These are phyloP conservation scores for Solanum virginianum DNA, from an alignment of 257 asterid species.

Conservation along the genomic window DNA sequence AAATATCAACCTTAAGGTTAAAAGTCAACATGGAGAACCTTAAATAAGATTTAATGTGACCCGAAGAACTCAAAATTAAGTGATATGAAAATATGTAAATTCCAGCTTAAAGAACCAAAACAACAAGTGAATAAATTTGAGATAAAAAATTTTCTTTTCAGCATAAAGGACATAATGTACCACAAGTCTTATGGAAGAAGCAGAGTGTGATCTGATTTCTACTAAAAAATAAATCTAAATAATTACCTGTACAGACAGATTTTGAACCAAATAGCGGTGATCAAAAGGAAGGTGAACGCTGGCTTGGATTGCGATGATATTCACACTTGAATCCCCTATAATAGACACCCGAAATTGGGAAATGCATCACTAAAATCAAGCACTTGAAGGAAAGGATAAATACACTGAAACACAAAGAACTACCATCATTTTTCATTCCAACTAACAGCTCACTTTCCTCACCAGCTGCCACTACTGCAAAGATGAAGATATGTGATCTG, in stretches of 20 bases:
- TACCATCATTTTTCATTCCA: conserved; percentile 90
- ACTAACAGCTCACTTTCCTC: conserved; percentile 85
- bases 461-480: conserved; percentile 63
- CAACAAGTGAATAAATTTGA: background rate
- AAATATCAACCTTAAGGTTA: background rate
- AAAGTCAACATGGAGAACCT: background rate
- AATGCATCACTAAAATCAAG: background rate
- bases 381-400: background rate
- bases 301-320: conserved; percentile 78
- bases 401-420: background rate
- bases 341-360: background rate
- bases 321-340: conserved; percentile 59
- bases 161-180: background rate
- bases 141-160: background rate
- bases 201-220: background rate
- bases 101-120: background rate
- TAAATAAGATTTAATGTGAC: background rate
- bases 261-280: conserved; percentile 71
- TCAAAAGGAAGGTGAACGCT: conserved; percentile 77
- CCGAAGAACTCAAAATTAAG: background rate
- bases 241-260: conserved; percentile 75
- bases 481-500: conserved; percentile 7
- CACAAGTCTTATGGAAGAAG: background rate
- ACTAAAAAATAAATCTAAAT: background rate
- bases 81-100: background rate